Conservation (phyloP, 2,329 filamentous ascomycete species). For the Colletotrichum sublineola region DNA sequence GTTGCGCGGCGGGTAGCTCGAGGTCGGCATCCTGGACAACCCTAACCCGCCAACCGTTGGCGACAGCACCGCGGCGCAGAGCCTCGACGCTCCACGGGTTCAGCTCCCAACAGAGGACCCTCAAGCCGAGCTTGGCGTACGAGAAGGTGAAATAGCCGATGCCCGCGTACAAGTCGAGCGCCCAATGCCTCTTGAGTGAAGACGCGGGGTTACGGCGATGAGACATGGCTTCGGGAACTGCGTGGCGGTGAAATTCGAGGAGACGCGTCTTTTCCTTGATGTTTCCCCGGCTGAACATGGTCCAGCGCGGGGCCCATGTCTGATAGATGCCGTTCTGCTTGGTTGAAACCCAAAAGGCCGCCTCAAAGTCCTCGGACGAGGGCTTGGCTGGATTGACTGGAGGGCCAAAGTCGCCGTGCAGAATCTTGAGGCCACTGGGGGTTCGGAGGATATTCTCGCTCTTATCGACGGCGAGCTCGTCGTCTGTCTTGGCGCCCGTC, state of each 20-base stretch:
- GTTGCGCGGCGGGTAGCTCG: conserved; percentile 52
- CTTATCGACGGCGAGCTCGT: conserved; percentile 35
- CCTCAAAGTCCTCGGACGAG: conserved; percentile 67
- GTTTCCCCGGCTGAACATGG: conserved; percentile 95
- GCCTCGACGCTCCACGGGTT: conserved; percentile 92
- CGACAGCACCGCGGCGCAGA: conserved; percentile 78
- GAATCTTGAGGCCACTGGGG: conserved; percentile 76
- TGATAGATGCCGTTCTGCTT: conserved; percentile 85
- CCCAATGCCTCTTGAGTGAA: conserved; percentile 58
- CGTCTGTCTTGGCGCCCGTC: conserved; percentile 28
- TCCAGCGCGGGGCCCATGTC: conserved; percentile 89
- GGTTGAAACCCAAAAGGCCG: conserved; percentile 83
- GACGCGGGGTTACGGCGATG: conserved; percentile 8
- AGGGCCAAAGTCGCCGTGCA: conserved; percentile 82
- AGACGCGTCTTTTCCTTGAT: conserved; percentile 88
- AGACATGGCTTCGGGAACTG: neutral
- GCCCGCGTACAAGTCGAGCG: conserved; percentile 89
- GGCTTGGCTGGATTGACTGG: conserved; percentile 47
- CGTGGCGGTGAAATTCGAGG: conserved; percentile 62
- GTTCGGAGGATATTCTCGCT: conserved; percentile 79
- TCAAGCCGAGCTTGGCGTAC: conserved; percentile 79
- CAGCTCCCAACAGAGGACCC: conserved; percentile 89
- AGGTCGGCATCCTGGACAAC: conserved; percentile 63
- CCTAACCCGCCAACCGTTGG: conserved; percentile 74
- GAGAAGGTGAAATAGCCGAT: conserved; percentile 95